These are phyloP conservation scores for Hapsidospora chrysogenum DNA, from an alignment of 495 filamentous ascomycete species.

Conservation along the genomic window DNA sequence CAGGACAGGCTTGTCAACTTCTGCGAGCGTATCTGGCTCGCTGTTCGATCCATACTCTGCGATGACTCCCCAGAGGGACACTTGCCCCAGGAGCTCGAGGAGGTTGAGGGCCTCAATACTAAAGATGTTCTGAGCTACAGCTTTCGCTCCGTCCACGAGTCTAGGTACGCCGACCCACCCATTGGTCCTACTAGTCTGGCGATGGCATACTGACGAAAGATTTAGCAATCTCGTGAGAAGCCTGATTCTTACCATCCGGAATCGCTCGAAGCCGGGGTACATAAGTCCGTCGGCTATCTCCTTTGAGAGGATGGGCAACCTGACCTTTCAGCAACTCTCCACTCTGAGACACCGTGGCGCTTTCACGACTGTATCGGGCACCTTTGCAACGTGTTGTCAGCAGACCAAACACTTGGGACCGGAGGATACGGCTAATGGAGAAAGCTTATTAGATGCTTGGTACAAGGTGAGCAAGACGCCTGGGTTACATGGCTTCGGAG, in stretches of 20 bases:
- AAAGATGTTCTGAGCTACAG: slow-evolving; percentile 86
- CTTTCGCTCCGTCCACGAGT: slow-evolving; percentile 83
- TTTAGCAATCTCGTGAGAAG: slow-evolving; percentile 38
- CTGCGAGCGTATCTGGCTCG: slow-evolving; percentile 52
- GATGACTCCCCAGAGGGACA: slow-evolving; percentile 85
- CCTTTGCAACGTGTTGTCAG: slow-evolving; percentile 64
- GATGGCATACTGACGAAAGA: too few relatives aligned
- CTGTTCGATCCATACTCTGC: slow-evolving; percentile 62
- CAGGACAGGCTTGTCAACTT: slow-evolving; percentile 38
- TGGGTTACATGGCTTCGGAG: too few relatives aligned
- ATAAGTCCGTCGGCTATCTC: slow-evolving; percentile 20
- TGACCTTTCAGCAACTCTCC: slow-evolving; percentile 67
- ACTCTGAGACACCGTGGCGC: slow-evolving; percentile 80
- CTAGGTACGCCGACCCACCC: slow-evolving; percentile 64
- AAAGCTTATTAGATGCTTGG: slow-evolving; percentile 35
- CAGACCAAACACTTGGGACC: slow-evolving; percentile 27
- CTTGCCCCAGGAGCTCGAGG: slow-evolving; percentile 54
- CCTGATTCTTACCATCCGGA: slow-evolving; percentile 28
- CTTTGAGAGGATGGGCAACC: slow-evolving; percentile 42
- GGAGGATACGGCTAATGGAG: slow-evolving; percentile 14
- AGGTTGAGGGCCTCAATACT: slow-evolving; percentile 48
- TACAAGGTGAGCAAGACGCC: slow-evolving; percentile 62
- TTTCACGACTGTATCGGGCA: slow-evolving; percentile 82
- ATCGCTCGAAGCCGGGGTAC: slow-evolving; percentile 11
- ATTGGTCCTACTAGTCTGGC: too few relatives aligned